Conservation (phyloP, 164 flowering plant species). For the Platanus orientalis region DNA sequence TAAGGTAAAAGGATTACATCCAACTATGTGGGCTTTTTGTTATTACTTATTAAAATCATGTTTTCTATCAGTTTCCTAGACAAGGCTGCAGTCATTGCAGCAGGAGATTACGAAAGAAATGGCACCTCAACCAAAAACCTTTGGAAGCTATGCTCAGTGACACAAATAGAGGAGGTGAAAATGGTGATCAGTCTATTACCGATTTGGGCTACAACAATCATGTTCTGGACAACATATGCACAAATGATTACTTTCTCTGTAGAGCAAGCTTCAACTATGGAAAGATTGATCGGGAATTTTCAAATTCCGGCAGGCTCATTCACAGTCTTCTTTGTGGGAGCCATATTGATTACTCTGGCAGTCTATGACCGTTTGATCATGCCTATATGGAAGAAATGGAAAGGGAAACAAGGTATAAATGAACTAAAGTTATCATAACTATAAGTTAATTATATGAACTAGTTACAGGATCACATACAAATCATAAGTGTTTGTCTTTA, state of each 20-base stretch:
- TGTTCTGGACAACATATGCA: conserved; percentile 35
- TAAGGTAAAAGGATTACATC: too few relatives aligned
- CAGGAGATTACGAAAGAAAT: background rate
- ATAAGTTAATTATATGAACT: too few relatives aligned
- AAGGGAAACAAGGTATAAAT: conserved; percentile 26
- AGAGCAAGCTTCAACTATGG: conserved; percentile 39
- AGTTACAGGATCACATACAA: too few relatives aligned
- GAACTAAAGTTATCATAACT: too few relatives aligned
- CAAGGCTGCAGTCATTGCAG: conserved; percentile 18
- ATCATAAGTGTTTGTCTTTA: too few relatives aligned
- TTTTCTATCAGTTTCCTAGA: conserved; percentile 25
- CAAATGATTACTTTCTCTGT: conserved; percentile 44
- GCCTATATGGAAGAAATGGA: conserved; percentile 28
- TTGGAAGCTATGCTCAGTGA: conserved; percentile 24
- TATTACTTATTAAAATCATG: too few relatives aligned
- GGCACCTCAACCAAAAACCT: conserved; percentile 7
- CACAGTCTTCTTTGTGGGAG: conserved; percentile 29
- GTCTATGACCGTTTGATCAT: conserved; percentile 28
- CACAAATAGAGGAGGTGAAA: conserved; percentile 32
- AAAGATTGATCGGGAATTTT: conserved; percentile 24
- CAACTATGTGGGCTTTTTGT: too few relatives aligned
- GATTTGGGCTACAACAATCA: conserved; percentile 34
- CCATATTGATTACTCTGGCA: conserved; percentile 22
- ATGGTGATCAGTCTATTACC: conserved; percentile 27
- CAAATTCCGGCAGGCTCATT: conserved; percentile 36